Evolutionary conservation across 2,329 filamentous ascomycete genomes (phyloP).

Genomic region (Kalmusia sp.): DNA sequence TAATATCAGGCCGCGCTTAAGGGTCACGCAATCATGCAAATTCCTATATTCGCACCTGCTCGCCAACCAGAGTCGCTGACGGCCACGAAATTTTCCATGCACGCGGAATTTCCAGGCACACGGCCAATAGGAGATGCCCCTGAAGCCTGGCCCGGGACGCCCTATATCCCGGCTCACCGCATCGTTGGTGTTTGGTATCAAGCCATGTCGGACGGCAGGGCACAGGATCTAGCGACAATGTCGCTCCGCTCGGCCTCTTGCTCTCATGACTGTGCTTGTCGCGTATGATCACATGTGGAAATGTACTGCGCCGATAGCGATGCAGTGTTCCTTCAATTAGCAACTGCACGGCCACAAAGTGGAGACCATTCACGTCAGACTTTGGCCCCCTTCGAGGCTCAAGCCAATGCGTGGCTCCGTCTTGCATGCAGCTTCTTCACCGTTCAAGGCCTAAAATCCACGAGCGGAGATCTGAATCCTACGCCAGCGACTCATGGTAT

Average conservation of each 20-base stretch:
- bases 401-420: conserved; percentile 13
- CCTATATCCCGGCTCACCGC: neutral
- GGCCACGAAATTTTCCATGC: neutral
- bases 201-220: neutral
- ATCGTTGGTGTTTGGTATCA: neutral
- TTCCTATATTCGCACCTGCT: neutral
- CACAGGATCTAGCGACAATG: neutral
- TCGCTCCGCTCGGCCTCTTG: neutral
- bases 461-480: conserved; percentile 1
- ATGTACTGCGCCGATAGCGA: neutral
- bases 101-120: neutral
- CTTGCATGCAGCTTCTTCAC: conserved; percentile 10
- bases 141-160: neutral
- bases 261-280: neutral
- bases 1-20: neutral
- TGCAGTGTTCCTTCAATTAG: neutral
- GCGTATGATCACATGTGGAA: neutral
- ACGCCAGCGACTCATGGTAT: neutral
- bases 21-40: conserved; percentile 1
- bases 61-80: conserved; percentile 1
- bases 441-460: conserved; percentile 2
- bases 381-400: neutral
- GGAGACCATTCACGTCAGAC: neutral
- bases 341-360: neutral
- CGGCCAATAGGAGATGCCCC: neutral